phyloP scores from a whole-genome alignment of 1,284 basidiomycete genomes.

The Rhodotorula sp. region DNA sequence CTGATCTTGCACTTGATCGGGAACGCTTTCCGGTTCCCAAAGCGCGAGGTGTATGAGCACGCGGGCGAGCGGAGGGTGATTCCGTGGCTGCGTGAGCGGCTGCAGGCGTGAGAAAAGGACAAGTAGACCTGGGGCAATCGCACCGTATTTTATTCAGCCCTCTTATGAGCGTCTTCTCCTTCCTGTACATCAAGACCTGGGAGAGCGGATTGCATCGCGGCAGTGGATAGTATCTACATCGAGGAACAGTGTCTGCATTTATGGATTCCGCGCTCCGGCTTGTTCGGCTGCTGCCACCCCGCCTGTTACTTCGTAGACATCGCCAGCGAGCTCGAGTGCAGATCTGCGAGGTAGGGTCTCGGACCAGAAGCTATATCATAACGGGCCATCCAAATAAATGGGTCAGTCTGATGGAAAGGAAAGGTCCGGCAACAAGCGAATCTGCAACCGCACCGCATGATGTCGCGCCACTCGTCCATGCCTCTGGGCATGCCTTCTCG shows the following conservation, averaged over 20 bases:
- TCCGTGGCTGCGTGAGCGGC: conserved; percentile 22
- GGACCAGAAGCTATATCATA: conserved; percentile 34
- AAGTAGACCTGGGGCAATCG: not conserved
- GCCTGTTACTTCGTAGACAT: conserved; percentile 28
- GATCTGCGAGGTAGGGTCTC: conserved; percentile 16
- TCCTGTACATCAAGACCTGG: not conserved
- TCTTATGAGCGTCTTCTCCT: not conserved
- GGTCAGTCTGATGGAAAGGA: no score
- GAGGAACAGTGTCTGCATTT: not conserved
- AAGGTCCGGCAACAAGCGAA: no score
- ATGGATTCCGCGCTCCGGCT: not conserved
- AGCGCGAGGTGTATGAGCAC: conserved; percentile 31
- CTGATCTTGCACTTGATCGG: conserved; percentile 25
- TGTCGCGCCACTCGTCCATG: conserved; percentile 33
- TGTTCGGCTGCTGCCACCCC: conserved; percentile 5
- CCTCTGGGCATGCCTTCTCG: conserved; percentile 36
- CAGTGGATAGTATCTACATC: not conserved
- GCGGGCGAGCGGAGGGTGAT: conserved; percentile 15
- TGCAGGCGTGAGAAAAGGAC: not conserved
- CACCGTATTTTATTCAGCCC: not conserved
- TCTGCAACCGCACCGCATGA: conserved; percentile 33
- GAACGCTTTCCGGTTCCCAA: conserved; percentile 34
- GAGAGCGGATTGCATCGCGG: not conserved
- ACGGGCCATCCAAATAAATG: not conserved
- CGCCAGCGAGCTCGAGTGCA: conserved; percentile 17